Percentiles rank a stretch among this genome's conserved stretches.
Evolutionary conservation across 1,284 basidiomycete genomes (phyloP).

Genomic region (Rhodotorula sp.): DNA sequence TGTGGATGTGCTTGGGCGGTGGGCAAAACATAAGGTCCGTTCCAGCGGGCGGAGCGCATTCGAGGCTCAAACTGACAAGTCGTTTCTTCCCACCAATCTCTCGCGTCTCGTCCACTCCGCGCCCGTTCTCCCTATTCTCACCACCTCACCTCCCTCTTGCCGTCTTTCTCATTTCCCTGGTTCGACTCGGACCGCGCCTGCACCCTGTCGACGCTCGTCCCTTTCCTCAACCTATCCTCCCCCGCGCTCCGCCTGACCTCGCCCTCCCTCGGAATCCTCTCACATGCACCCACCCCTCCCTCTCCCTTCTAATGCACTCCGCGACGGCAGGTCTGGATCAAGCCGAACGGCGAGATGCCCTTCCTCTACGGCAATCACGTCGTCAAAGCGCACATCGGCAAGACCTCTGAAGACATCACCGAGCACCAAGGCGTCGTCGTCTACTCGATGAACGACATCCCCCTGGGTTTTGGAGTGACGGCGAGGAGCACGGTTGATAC

Average conservation of each 20-base stretch:
- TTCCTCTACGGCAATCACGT: conserved; percentile 99
- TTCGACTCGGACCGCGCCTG: too few relatives aligned
- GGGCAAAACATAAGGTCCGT: conserved; percentile 92
- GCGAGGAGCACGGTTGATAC: conserved; percentile 94
- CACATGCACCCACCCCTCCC: neutral
- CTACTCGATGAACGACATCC: conserved; percentile 90
- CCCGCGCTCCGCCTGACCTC: too few relatives aligned
- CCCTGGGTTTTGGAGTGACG: conserved; percentile 95
- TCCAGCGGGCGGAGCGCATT: too few relatives aligned
- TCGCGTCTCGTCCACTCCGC: too few relatives aligned
- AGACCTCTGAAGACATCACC: conserved; percentile 98
- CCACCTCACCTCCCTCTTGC: too few relatives aligned
- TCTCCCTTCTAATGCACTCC: neutral
- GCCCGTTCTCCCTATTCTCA: too few relatives aligned
- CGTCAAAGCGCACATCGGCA: conserved; percentile 96
- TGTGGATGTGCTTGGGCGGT: conserved; percentile 89
- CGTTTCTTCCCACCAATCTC: too few relatives aligned
- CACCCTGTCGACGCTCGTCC: too few relatives aligned
- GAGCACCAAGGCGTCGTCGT: conserved; percentile 99
- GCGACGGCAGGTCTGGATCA: conserved; percentile 84
- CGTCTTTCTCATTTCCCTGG: too few relatives aligned
- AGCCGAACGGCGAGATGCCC: conserved; percentile 98
- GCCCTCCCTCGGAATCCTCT: neutral
- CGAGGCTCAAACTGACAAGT: too few relatives aligned
- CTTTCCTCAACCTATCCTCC: too few relatives aligned